A percentile compares a stretch with the other conserved stretches of the same genome.
Evolutionary conservation across 768 basidiomycete species (phyloP).

Genomic region (Flagelloscypha sp.): DNA sequence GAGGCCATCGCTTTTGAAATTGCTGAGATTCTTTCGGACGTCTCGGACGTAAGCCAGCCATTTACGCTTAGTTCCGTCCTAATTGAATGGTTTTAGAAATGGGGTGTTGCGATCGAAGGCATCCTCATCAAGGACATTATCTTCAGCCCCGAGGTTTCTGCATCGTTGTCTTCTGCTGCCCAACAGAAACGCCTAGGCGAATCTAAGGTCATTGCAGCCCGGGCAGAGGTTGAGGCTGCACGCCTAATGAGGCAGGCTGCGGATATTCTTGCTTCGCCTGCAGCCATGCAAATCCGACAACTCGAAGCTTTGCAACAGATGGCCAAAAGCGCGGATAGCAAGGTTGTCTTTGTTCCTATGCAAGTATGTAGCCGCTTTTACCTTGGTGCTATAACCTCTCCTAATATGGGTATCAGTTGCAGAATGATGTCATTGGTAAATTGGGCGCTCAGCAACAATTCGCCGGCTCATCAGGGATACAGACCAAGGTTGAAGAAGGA

Average conservation of each 20-base stretch:
- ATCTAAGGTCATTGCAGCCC: slow-evolving; percentile 90
- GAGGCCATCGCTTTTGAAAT: slow-evolving; percentile 96
- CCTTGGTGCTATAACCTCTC: too few relatives aligned
- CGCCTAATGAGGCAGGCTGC: slow-evolving; percentile 96
- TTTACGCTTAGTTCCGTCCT: too few relatives aligned
- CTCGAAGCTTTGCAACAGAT: slow-evolving; percentile 93
- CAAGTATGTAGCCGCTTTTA: too few relatives aligned
- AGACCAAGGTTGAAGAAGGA: too few relatives aligned
- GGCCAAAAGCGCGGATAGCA: slow-evolving; percentile 82
- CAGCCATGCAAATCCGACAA: slow-evolving; percentile 97
- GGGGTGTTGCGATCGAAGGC: slow-evolving; percentile 95
- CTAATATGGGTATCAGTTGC: too few relatives aligned
- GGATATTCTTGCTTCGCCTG: slow-evolving; percentile 88
- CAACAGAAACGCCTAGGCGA: slow-evolving; percentile 97
- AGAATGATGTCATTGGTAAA: slow-evolving; percentile 59
- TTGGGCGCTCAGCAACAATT: too few relatives aligned
- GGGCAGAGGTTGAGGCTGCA: slow-evolving; percentile 92
- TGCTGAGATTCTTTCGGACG: slow-evolving; percentile 88
- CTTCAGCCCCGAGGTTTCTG: slow-evolving; percentile 84
- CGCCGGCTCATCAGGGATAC: too few relatives aligned
- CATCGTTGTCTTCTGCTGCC: slow-evolving; percentile 88
- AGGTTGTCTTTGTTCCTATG: slow-evolving; percentile 94
- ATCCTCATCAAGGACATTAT: slow-evolving; percentile 95
- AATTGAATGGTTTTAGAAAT: too few relatives aligned
- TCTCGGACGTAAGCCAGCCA: too few relatives aligned